Percentiles rank a stretch among this genome's conserved stretches.
phyloP scores from a whole-genome alignment of 2,329 filamentous ascomycete genomes.

The Aspergillus fijiensis region DNA sequence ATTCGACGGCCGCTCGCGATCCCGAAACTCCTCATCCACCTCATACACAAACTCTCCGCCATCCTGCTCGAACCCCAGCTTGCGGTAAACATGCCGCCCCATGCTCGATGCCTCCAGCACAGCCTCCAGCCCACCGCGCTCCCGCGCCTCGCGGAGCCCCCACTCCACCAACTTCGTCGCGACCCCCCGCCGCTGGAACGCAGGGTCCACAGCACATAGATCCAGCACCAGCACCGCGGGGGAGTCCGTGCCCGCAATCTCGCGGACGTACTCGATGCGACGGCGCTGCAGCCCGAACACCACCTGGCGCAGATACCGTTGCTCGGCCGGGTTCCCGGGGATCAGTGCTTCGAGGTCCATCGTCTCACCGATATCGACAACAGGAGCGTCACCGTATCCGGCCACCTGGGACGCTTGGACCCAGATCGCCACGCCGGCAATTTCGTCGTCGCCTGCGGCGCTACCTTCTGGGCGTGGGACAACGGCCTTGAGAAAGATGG shows the following conservation, averaged over 20 bases:
- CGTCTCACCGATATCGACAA: constrained; percentile 1
- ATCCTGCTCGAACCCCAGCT: constrained; percentile 48
- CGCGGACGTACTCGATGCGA: constrained; percentile 38
- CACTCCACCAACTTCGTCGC: constrained; percentile 49
- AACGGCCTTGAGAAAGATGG: constrained; percentile 56
- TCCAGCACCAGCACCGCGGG: constrained; percentile 51
- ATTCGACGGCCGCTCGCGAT: constrained; percentile 40
- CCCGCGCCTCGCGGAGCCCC: constrained; percentile 32
- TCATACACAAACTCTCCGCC: constrained; percentile 45
- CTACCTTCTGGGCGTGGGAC: constrained; percentile 27
- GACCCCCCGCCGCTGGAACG: constrained; percentile 52
- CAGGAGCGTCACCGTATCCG: constrained; percentile 48
- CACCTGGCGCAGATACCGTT: constrained; percentile 49
- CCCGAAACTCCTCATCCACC: constrained; percentile 46
- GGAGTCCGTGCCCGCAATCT: constrained; percentile 36
- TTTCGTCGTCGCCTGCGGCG: constrained; percentile 10
- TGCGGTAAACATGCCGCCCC: constrained; percentile 50
- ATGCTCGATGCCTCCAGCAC: constrained; percentile 51
- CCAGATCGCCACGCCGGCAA: constrained; percentile 60
- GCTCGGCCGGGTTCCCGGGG: constrained; percentile 47
- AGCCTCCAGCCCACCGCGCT: constrained; percentile 48
- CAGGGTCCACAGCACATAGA: constrained; percentile 54
- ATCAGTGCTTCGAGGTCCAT: constrained; percentile 41
- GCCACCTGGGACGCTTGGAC: constrained; percentile 51
- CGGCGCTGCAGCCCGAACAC: constrained; percentile 41